phyloP scores from a whole-genome alignment of 345 rosid genomes.

The Moricandia arvensis region DNA sequence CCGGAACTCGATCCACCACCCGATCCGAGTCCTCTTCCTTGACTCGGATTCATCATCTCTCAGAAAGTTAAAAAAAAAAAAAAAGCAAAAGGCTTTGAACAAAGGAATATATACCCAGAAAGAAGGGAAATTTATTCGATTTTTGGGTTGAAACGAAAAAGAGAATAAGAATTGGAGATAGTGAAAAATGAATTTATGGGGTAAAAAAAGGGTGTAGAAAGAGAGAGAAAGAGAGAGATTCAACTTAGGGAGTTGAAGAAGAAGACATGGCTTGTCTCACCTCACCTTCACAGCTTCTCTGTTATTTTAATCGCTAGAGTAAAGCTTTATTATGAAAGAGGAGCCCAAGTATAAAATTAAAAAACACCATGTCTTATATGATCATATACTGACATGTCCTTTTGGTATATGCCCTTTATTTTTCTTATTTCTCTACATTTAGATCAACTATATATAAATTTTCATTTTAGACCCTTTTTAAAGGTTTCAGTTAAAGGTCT shows the following conservation, averaged over 20 bases:
- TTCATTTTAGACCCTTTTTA: neutral
- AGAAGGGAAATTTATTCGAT: conserved; percentile 13
- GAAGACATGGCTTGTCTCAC: conserved; percentile 50
- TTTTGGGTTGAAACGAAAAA: neutral
- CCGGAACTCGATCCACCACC: conserved; percentile 51
- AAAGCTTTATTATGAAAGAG: conserved; percentile 20
- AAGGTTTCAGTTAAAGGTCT: neutral
- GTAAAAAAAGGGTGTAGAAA: conserved; percentile 22
- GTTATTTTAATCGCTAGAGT: conserved; percentile 28
- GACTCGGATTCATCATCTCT: conserved; percentile 64
- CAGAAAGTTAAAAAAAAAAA: conserved; percentile 6
- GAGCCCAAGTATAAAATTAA: neutral
- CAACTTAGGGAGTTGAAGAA: conserved; percentile 41
- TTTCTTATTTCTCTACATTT: conserved; percentile 5
- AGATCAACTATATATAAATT: neutral
- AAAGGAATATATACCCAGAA: conserved; percentile 16
- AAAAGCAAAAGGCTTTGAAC: neutral
- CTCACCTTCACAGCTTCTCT: conserved; percentile 45
- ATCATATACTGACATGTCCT: neutral
- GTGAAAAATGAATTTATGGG: conserved; percentile 36
- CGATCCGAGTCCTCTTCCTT: conserved; percentile 69
- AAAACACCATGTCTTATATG: neutral
- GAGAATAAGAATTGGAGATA: conserved; percentile 24
- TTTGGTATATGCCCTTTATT: conserved; percentile 20
- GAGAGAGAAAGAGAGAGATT: conserved; percentile 37